Evolutionary conservation across 257 asterid genomes (phyloP), one percentile per base, ranked within the genome.

Genomic region (Verbascum thapsus): DNA sequence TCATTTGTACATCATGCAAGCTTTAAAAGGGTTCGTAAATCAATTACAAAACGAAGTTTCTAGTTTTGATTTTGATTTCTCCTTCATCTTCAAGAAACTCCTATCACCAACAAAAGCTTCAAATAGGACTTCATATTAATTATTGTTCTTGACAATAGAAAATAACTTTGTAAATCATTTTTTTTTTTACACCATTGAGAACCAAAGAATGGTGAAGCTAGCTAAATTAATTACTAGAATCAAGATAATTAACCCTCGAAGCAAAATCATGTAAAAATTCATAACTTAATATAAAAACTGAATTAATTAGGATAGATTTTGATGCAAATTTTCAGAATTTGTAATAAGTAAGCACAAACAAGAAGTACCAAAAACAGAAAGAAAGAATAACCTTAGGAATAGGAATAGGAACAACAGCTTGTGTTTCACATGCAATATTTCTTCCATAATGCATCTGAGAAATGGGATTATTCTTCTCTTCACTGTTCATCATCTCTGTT

Each of bases 401-500:
- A 34, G 71, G 53, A 56, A 10, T n/a, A n/a, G n/a, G n/a, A n/a
- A n/a, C 59, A 66, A 22, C 44, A 43, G 23, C 50, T 22, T 61
- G 56, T 15, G 39, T n/a, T n/a, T n/a, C 15, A 37, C 65, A 59
- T 45, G 71, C 60, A 66, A 17, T n/a, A n/a, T n/a, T 56, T 37
- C 38, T 43, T 45, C 34, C 65, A 48, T 69, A 52, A 69, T 44
- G 61, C 56, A 18, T 30, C 52, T 61, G 63, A 48, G 55, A 30
- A 48, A 53, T 39, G 43, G 37, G 10, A 17, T 11, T 47, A 7
- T 37, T 26, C 48, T 63, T 57, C 68, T 68, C 63, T 48, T 15
- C 44, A 69, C 64, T 34, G 37, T 34, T 56, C 70, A 50, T 55
- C 53, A 16, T 63, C 38, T 49, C 10, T n/a, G n/a, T n/a, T n/a